Evolutionary conservation across 345 rosid genomes (phyloP), one percentile per base, ranked within the genome.

Genomic region (Lepidium sativum): DNA sequence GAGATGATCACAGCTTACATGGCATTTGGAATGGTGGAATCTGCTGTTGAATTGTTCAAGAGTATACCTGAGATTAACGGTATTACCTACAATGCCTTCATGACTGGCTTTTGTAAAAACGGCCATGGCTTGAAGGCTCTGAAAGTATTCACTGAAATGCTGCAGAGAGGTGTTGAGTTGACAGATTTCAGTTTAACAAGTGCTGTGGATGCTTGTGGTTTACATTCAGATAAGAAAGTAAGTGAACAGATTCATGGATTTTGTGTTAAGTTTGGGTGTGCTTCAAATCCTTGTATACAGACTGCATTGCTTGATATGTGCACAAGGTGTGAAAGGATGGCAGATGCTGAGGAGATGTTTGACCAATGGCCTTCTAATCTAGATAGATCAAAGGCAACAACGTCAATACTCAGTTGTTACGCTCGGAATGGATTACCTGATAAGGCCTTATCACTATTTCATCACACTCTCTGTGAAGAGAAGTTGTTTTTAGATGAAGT

Each of bases 211-310:
- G 96, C 95, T 32, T 85, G 95, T 75, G 86, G 92, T 23, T 70
- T 85, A 74, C 72, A 81, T 50, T 52, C 45, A 54, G 63, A 73
- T 18, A 61, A 31, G 25, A 79, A 75, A 64, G 50, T 78, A 34
- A 81, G 96, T 40, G 80, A 78, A 61, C 96, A 92, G 78, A 56
- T 92, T 63, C 96, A 89, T 17, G 98, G 86, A 31, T 83, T 89
- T 64, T 54, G 80, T 69, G 27, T 74, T 2, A 92, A 89, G 84
- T 83, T 78, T 53, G 92, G 95, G 74, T 76, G 47, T 35, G 68
- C 58, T 68, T 80, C 77, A 25, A 89, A 85, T 78, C 75, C 66
- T 77, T 75, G 52, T 68, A 81, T 87, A 60, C 84, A 81, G 54
- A 76, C 88, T 34, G 88, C 92, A 34, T 72, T 92, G 77, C 73